Base-by-base conservation (phyloP, 345 rosid genomes). In the Theobroma cacao region DNA sequence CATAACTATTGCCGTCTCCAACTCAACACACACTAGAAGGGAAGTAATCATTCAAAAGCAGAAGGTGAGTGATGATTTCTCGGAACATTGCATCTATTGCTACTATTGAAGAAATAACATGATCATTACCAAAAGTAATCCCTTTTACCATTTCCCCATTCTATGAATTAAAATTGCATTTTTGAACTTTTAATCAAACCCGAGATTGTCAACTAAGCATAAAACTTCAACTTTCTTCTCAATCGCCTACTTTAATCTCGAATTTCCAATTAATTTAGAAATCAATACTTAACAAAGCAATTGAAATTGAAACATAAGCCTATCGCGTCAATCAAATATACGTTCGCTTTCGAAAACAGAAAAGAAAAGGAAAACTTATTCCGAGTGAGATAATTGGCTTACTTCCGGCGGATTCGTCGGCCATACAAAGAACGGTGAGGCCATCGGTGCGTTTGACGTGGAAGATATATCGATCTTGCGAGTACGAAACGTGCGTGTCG, bases 401-500 rank as follows among this genome's bases (percentile, higher is more conserved):
- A 95, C 97, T 89, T 81, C 94, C 99, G 82, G 97, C 89, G 63
- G 91, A 88, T 66, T 95, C 98, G 43, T 95, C 98, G 43, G 99
- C 98, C 98, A 95, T 92, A 82, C 99, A 95, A 78, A 95, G 97
- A 78, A 89, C 96, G 82, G 99, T 87, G 82, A 95, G 99, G 77
- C 99, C 99, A 79, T 95, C 99, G 82, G 97, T 93, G 78, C 99
- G 96, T 63, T 92, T 92, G 78, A 95, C 92, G 66, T 95, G 98
- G 82, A 95, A 95, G 76, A 93, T 90, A 75, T 85, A 92, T 0
- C 98, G 99, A 82, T 91, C 99, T 83, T 95, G 98, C 76, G 99
- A 95, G 79, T 91, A 95, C 0, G 98, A 94, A n/a, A 86, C 91
- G 80, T 93, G 87, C 82, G 88, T 90, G 76, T 92, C 97, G 62